phyloP scores from a whole-genome alignment of 2,329 filamentous ascomycete genomes.

The Pseudofabraea citricarpa region DNA sequence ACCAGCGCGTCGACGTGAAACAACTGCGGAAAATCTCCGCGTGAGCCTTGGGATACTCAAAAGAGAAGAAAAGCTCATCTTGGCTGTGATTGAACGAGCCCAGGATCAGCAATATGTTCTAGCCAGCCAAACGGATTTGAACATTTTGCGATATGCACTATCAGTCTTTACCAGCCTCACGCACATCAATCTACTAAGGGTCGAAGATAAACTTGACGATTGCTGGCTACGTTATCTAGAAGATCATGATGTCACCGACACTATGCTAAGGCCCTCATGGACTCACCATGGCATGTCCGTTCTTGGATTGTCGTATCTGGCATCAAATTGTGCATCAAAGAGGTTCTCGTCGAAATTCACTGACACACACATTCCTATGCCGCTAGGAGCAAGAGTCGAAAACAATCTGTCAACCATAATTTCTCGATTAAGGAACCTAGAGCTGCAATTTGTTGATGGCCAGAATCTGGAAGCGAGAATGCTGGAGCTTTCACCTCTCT shows the following conservation, averaged over 20 bases:
- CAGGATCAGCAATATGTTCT: slow-evolving; percentile 20
- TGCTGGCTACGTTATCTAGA: slow-evolving; percentile 46
- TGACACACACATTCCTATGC: slow-evolving; percentile 52
- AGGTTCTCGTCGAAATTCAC: slow-evolving; percentile 48
- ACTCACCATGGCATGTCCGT: slow-evolving; percentile 54
- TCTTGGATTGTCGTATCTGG: slow-evolving; percentile 50
- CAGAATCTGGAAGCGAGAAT: slow-evolving; percentile 50
- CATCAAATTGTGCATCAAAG: slow-evolving; percentile 45
- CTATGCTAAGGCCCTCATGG: slow-evolving; percentile 50
- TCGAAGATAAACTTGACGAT: slow-evolving; percentile 55
- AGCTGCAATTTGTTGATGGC: slow-evolving; percentile 56
- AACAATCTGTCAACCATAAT: slow-evolving; percentile 45
- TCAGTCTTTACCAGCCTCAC: slow-evolving; percentile 53
- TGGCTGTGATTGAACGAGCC: slow-evolving; percentile 15
- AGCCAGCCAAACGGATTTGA: slow-evolving; percentile 13
- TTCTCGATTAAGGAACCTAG: slow-evolving; percentile 53
- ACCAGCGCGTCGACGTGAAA: slow-evolving; percentile 6
- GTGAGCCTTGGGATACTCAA: slow-evolving; percentile 5
- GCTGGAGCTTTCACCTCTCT: slow-evolving; percentile 50
- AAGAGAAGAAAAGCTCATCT: slow-evolving; percentile 12
- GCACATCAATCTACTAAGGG: slow-evolving; percentile 58
- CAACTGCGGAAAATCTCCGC: slow-evolving; percentile 10
- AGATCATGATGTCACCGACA: slow-evolving; percentile 36
- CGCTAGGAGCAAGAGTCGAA: slow-evolving; percentile 41
- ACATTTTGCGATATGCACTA: slow-evolving; percentile 17